Evolutionary conservation across 2,329 filamentous ascomycete genomes (phyloP), one percentile per base, ranked within the genome.

Genomic region (Colletotrichum graminicola): DNA sequence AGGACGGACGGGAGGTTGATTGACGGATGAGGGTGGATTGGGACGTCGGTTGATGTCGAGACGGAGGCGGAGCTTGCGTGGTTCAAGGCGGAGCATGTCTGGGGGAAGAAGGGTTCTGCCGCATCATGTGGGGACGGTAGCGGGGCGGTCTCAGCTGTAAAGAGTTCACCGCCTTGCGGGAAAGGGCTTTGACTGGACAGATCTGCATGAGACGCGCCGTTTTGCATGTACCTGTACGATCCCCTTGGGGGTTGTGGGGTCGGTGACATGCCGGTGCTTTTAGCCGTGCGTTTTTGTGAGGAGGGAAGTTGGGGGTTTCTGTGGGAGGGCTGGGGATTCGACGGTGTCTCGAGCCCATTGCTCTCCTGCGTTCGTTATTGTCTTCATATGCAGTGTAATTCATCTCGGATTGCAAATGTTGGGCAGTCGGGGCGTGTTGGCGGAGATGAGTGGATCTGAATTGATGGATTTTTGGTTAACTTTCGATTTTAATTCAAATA

Each of bases 11-110:
- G 34, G 23, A 23, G 43, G 43, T 43, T 49, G 52, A 41, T 14
- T 12, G 60, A 41, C 3, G 26, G 34, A 26, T 39, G n/a, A 23
- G n/a, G n/a, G 16, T 64, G 5, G 21, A 23, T 29, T n/a, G 2
- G 26, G 59, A n/a, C 12, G 32, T 36, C 16, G n/a, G 47, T 10
- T 18, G 49, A 55, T 43, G 47, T 39, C 32, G 32, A 41, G 45
- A 39, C 18, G n/a, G 23, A 51, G 8, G 14, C 26, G 34, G 36
- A 63, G 51, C 29, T 34, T 47, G 32, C 23, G 60, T 26, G 36
- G 52, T 65, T 68, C 32, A 34, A 39, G 61, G 61, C 47, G 61
- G 61, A 69, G 61, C 66, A 59, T 66, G 47, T 66, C 55, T 62
- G 45, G 61, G 61, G 61, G 56, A n/a, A 2, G 29, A 21, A 18